Evolutionary conservation across 345 rosid genomes (phyloP), one percentile per base, ranked within the genome.

Genomic region (Mangifera indica): DNA sequence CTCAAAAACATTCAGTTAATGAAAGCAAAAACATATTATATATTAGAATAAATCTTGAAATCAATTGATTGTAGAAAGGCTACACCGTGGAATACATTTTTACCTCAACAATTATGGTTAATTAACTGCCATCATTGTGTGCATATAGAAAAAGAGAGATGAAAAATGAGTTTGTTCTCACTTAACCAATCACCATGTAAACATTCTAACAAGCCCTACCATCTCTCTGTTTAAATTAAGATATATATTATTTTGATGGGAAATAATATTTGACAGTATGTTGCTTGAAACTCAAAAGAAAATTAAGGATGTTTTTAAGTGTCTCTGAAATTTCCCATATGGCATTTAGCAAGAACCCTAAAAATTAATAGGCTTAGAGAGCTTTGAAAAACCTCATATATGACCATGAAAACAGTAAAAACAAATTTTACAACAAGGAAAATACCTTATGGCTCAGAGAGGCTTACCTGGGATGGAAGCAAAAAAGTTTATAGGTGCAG

Each of bases 381-480:
- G 32, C 32, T 29, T 29, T 29, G n/a, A 29, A 29, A 29, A 29
- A 3, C 32, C 32, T 29, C 32, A 29, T 3, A 29, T 29, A 29
- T 29, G 3, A 29, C 32, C 32, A 1, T 29, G 32, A 29, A 29
- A 29, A 29, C 32, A 29, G 32, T 29, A 29, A 29, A 29, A 29
- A 3, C 32, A 29, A 29, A 29, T 29, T 29, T 29, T 29, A 29
- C 3, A 29, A 29, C 3, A 29, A 29, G 3, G 32, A 29, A 3
- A 8, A 10, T 20, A 61, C 13, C 18, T 22, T 61, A 55, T 7
- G 24, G 13, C n/a, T 52, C 51, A 48, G 13, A 63, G 77, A 54
- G 54, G 63, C 58, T 71, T 85, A 91, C 99, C 96, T 74, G 99
- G 99, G 83, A 95, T 85, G 53, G 99, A 91, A 62, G 89, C 85